Evolutionary conservation across 192 early-diverging fungal genomes (phyloP).

Genomic region (Physocladia obscura): DNA sequence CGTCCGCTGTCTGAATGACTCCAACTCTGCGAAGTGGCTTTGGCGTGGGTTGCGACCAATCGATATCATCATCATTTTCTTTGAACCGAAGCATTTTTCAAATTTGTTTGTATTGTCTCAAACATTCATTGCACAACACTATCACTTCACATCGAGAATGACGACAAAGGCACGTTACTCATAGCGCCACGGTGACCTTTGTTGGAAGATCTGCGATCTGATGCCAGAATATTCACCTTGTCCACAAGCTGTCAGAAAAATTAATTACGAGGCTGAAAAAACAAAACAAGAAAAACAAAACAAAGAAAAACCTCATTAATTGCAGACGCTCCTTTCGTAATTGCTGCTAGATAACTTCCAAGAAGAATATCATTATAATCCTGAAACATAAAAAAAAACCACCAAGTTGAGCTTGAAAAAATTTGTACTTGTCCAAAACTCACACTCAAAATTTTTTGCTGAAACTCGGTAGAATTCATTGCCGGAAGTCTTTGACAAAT

Average conservation of each 20-base stretch:
- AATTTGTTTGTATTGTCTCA: too few species aligned
- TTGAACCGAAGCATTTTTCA: too few species aligned
- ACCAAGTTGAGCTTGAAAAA: too few species aligned
- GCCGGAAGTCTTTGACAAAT: constrained; percentile 72
- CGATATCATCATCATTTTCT: too few species aligned
- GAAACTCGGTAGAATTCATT: constrained; percentile 64
- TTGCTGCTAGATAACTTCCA: constrained; percentile 68
- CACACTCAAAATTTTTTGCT: constrained; percentile 73
- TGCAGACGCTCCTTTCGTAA: constrained; percentile 72
- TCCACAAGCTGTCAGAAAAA: constrained; percentile 38
- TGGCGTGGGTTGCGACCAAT: too few species aligned
- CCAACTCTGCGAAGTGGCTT: too few species aligned
- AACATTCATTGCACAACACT: too few species aligned
- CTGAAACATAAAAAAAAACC: constrained; percentile 40
- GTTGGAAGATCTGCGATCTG: background rate
- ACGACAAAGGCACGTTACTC: too few species aligned
- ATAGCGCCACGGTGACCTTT: background rate
- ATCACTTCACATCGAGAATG: too few species aligned
- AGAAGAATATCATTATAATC: constrained; percentile 82
- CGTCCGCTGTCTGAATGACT: too few species aligned
- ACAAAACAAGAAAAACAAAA: background rate
- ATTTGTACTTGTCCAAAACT: background rate
- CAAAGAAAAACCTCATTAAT: constrained; percentile 58
- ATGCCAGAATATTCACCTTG: constrained; percentile 51
- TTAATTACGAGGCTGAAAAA: background rate